Evolutionary conservation across 2,329 filamentous ascomycete species (phyloP).

Genomic region (Calonectria pauciramosa): DNA sequence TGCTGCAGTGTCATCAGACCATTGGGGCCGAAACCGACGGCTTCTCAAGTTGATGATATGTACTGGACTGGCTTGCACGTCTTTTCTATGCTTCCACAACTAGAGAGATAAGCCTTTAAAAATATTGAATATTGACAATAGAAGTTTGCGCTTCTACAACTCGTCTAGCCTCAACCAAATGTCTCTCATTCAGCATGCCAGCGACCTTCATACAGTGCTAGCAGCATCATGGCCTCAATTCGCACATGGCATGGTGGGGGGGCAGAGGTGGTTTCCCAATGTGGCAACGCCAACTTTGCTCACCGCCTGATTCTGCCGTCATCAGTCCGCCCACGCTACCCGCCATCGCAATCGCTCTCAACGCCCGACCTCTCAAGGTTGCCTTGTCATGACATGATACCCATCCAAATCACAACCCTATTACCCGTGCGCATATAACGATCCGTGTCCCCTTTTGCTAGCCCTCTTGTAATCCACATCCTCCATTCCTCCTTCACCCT

Average conservation of each 20-base stretch:
- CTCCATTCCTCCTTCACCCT: not conserved
- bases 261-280: slow-evolving; percentile 24
- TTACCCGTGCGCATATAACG: slow-evolving; percentile 27
- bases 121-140: not conserved
- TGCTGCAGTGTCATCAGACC: not conserved
- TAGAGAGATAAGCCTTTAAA: not conserved
- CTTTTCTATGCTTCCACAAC: not conserved
- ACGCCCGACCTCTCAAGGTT: slow-evolving; percentile 14
- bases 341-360: slow-evolving; percentile 22
- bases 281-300: slow-evolving; percentile 11
- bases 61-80: not conserved
- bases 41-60: not conserved
- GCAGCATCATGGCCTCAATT: slow-evolving; percentile 1
- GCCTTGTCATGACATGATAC: slow-evolving; percentile 36
- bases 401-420: slow-evolving; percentile 36
- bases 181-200: not conserved
- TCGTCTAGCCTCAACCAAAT: not conserved
- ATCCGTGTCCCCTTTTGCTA: slow-evolving; percentile 28
- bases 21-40: not conserved
- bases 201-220: not conserved
- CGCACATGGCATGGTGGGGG: slow-evolving; percentile 23
- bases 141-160: not conserved
- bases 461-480: slow-evolving; percentile 6
- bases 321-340: not conserved
- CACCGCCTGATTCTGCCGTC: slow-evolving; percentile 44